Conservation (phyloP, 768 basidiomycete species). For the Podaxis sp. region DNA sequence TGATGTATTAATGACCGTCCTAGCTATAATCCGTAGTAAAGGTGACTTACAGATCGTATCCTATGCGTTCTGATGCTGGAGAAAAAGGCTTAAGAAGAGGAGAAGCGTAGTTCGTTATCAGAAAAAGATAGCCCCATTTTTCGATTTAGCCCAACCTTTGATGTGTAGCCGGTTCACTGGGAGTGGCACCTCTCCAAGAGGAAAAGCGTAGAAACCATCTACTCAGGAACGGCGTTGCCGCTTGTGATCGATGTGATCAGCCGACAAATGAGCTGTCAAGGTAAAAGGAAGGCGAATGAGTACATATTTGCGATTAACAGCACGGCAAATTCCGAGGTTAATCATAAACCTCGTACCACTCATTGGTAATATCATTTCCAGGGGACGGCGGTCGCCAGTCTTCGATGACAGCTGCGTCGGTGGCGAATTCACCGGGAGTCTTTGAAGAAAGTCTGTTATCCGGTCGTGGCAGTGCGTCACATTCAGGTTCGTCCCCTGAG, state of each 20-base stretch:
- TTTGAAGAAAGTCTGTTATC: neutral
- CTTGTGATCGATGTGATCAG: neutral
- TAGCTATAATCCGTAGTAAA: neutral
- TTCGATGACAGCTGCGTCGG: slow-evolving; percentile 36
- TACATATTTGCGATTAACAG: neutral
- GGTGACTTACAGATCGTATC: slow-evolving; percentile 1
- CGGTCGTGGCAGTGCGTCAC: slow-evolving; percentile 1
- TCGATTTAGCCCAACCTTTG: slow-evolving; percentile 5
- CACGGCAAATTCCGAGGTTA: slow-evolving; percentile 17
- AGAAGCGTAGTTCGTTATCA: neutral
- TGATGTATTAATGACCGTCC: neutral
- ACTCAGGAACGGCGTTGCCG: neutral
- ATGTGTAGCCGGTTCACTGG: neutral
- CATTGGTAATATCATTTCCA: slow-evolving; percentile 19
- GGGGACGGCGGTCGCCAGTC: slow-evolving; percentile 45
- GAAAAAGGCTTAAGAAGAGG: slow-evolving; percentile 2
- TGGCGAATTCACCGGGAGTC: slow-evolving; percentile 2
- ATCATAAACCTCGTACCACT: slow-evolving; percentile 40
- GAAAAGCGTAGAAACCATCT: neutral
- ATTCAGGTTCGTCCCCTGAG: slow-evolving; percentile 9
- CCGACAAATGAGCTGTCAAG: slow-evolving; percentile 2
- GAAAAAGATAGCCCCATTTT: neutral
- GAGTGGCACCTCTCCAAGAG: neutral
- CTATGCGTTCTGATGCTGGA: neutral
- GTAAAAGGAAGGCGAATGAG: neutral